These are phyloP conservation scores for Fraxinus albicans DNA, from an alignment of 305 asterid genomes.

Conservation along the genomic window DNA sequence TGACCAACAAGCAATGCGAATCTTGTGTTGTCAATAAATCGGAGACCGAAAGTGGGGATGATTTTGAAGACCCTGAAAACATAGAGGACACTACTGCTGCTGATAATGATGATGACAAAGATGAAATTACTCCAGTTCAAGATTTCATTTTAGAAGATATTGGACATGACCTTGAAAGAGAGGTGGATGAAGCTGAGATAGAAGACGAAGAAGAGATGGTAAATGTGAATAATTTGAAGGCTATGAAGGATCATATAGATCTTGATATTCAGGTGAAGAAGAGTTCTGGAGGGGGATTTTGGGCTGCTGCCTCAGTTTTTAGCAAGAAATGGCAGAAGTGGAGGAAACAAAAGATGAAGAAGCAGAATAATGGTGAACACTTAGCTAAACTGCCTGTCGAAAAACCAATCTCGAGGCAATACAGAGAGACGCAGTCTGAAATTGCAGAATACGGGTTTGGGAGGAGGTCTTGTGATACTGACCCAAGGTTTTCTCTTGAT, in stretches of 20 bases:
- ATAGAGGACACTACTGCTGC: slow-evolving; percentile 18
- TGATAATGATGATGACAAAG: slow-evolving; percentile 21
- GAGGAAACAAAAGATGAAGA: slow-evolving; percentile 94
- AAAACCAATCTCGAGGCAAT: slow-evolving; percentile 71
- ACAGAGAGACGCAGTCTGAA: slow-evolving; percentile 84
- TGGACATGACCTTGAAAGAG: slow-evolving; percentile 31
- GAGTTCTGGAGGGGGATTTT: slow-evolving; percentile 65
- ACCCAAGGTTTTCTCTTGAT: slow-evolving; percentile 90
- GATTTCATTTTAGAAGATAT: slow-evolving; percentile 29
- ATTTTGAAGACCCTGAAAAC: slow-evolving; percentile 20
- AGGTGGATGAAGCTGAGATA: slow-evolving; percentile 49
- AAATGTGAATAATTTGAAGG: slow-evolving; percentile 39
- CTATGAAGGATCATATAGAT: slow-evolving; percentile 82
- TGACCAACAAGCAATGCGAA: slow-evolving; percentile 26
- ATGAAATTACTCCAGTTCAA: slow-evolving; percentile 35
- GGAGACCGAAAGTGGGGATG: slow-evolving; percentile 32
- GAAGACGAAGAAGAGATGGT: slow-evolving; percentile 60
- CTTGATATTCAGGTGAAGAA: slow-evolving; percentile 59
- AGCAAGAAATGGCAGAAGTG: slow-evolving; percentile 94
- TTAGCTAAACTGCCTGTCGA: slow-evolving; percentile 70
- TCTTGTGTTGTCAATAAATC: slow-evolving; percentile 42
- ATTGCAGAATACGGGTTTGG: slow-evolving; percentile 93
- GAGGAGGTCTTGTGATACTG: slow-evolving; percentile 83
- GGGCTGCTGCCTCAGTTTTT: slow-evolving; percentile 92
- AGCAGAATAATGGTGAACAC: slow-evolving; percentile 46